A percentile compares a stretch with the other conserved stretches of the same genome.
phyloP scores from a whole-genome alignment of 148 eudicot species.

The Fallopia convolvulus region DNA sequence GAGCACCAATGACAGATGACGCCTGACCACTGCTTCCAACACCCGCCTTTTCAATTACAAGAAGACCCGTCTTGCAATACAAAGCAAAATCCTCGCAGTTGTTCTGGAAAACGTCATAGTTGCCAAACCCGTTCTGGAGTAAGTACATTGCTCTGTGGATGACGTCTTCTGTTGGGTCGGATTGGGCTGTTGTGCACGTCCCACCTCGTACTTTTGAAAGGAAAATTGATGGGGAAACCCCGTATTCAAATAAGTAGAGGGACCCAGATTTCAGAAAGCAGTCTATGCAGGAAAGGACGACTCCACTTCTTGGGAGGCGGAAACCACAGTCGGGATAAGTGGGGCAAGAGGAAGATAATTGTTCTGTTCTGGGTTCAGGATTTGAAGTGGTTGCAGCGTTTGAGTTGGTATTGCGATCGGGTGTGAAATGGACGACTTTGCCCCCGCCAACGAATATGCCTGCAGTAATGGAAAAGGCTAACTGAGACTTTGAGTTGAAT shows the following conservation, averaged over 20 bases:
- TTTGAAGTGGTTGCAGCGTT: constrained; percentile 25
- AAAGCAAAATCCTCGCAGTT: constrained; percentile 96
- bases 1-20: constrained; percentile 83
- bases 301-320: constrained; percentile 72
- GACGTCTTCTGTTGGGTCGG: constrained; percentile 53
- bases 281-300: constrained; percentile 73
- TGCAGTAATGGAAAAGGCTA: constrained; percentile 21
- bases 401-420: constrained; percentile 24
- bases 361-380: constrained; percentile 20
- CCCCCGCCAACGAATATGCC: constrained; percentile 92
- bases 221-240: constrained; percentile 65
- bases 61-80: constrained; percentile 87
- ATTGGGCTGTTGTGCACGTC: constrained; percentile 77
- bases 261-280: constrained; percentile 80
- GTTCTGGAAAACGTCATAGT: constrained; percentile 74
- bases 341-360: constrained; percentile 42
- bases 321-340: constrained; percentile 95
- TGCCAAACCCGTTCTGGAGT: constrained; percentile 87
- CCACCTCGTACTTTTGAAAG: constrained; percentile 88
- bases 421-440: constrained; percentile 95
- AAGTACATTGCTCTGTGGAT: constrained; percentile 87
- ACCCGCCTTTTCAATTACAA: constrained; percentile 49
- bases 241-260: constrained; percentile 77
- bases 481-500: not conserved
- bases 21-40: constrained; percentile 97